Evolutionary conservation across 2,329 filamentous ascomycete species (phyloP), one percentile per base, ranked within the genome.

Genomic region (Sporothrix humicola): DNA sequence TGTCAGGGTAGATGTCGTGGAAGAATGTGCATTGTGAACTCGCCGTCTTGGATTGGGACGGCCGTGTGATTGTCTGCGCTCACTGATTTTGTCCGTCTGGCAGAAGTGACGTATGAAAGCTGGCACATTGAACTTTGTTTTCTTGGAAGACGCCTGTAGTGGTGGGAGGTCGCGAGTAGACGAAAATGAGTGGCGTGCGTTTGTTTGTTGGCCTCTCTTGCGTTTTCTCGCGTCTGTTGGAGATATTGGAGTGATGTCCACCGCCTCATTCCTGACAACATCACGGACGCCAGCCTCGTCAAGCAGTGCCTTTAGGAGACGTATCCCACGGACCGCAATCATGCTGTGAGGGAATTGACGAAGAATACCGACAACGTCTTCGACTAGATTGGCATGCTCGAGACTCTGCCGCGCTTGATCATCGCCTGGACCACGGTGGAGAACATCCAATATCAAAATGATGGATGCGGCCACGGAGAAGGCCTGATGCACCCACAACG

Each of bases 251-350:
- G 1, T 5, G 31, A 37, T 37, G 2, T 37, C 4, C 31, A 37
- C 31, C 31, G 5, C 31, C 7, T 37, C 31, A 7, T 37, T 37
- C 5, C 31, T 37, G 4, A 37, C 31, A 5, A 20, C 48, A 9
- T 44, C 26, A 26, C 23, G 46, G 12, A 20, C 23, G 1, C 54
- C 70, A 0, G 54, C 73, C 26, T 72, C 72, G 2, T 75, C 69
- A 5, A 84, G 71, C 3, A 84, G 76, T 0, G 82, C 82, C 0
- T 76, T 77, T 9, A 84, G 75, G 0, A 84, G 79, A 23, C 80
- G 81, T 12, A 80, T 77, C 3, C 83, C 83, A 10, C 83, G 80
- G 1, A 76, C 73, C 4, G 83, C 82, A 17, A 84, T 81, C 20
- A 81, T 81, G 76, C 82, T 83, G n/a, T 79, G 81, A 0, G 76